A percentile compares a stretch with the other conserved stretches of the same genome.
Evolutionary conservation across 768 basidiomycete genomes (phyloP).

Genomic region (Rhodotorula babjevae): DNA sequence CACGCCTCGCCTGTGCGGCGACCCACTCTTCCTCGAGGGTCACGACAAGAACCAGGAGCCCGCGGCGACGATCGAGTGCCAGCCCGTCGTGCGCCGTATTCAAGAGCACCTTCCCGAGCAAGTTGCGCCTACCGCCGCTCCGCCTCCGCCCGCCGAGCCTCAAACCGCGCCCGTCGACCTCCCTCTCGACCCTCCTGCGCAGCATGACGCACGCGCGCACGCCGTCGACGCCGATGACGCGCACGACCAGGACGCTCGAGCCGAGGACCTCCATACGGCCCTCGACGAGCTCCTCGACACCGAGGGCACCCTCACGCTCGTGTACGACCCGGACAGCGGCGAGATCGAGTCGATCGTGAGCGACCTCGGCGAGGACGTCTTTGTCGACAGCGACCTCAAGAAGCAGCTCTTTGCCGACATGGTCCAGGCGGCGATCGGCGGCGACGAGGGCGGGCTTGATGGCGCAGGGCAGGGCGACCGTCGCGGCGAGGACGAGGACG

Average conservation of each 20-base stretch:
- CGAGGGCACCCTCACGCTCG: slow-evolving; percentile 10
- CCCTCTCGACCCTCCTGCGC: too few relatives aligned
- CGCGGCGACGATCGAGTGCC: slow-evolving; percentile 46
- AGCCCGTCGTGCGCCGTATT: slow-evolving; percentile 21
- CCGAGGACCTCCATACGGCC: not conserved
- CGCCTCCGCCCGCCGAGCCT: not conserved
- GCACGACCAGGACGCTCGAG: not conserved
- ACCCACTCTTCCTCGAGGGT: slow-evolving; percentile 82
- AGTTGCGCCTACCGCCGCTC: fast-evolving
- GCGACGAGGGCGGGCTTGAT: not conserved
- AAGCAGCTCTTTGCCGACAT: not conserved
- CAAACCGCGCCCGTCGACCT: too few relatives aligned
- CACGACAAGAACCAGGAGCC: slow-evolving; percentile 64
- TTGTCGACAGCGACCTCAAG: slow-evolving; percentile 7
- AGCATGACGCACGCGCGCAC: too few relatives aligned
- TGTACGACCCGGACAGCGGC: slow-evolving; percentile 27
- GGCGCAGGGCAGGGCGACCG: too few relatives aligned
- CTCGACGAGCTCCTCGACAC: not conserved
- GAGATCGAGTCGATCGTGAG: slow-evolving; percentile 24
- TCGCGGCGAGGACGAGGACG: not conserved
- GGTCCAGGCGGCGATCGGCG: not conserved
- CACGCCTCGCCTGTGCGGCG: slow-evolving; percentile 86
- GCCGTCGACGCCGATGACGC: not conserved
- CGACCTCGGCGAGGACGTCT: slow-evolving; percentile 9
- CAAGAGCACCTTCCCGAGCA: not conserved